Conservation (phyloP, 1,284 basidiomycete species). For the Takashimella tepidaria region DNA sequence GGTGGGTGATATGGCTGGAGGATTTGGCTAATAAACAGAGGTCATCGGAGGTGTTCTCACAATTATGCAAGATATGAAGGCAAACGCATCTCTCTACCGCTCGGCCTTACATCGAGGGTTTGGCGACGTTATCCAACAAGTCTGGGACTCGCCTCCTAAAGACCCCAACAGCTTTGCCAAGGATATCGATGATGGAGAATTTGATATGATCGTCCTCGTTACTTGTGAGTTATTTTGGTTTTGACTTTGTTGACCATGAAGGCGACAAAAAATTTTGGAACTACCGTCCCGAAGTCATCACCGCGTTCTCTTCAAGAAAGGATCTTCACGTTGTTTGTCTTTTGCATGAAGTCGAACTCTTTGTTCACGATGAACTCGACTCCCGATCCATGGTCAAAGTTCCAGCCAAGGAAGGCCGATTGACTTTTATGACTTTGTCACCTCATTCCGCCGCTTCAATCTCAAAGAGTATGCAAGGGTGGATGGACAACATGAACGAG, state of each 20-base stretch:
- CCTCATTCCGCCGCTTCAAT: background rate
- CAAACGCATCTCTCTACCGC: background rate
- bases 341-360: background rate
- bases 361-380: background rate
- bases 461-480: background rate
- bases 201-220: background rate
- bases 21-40: background rate
- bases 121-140: background rate
- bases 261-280: conserved; percentile 1
- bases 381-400: background rate
- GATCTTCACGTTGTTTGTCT: background rate
- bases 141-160: background rate
- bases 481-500: background rate
- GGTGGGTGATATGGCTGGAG: background rate
- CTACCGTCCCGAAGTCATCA: background rate
- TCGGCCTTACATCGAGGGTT: background rate
- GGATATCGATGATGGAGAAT: background rate
- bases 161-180: no score
- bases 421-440: background rate
- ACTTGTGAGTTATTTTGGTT: background rate
- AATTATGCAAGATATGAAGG: background rate
- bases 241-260: background rate
- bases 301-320: background rate
- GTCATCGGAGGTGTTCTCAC: background rate
- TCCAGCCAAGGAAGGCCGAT: background rate